A percentile compares a stretch with the other conserved stretches of the same genome.
Conservation (phyloP, 2,329 filamentous ascomycete species). For the Neofusicoccum cordaticola region DNA sequence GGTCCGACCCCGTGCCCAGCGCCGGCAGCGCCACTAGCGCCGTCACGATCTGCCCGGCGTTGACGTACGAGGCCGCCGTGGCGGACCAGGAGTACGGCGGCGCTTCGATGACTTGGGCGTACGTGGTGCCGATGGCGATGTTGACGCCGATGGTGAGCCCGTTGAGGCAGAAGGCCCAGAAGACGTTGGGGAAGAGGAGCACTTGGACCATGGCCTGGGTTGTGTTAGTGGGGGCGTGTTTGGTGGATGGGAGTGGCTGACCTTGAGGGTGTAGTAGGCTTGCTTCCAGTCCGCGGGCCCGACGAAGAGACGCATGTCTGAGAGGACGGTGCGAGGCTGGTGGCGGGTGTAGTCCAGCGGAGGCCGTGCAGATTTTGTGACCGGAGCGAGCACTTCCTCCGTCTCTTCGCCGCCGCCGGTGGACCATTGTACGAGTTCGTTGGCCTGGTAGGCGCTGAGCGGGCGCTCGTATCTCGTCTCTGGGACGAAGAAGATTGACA, state of each 20-base stretch:
- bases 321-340: slow-evolving; percentile 35
- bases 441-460: slow-evolving; percentile 31
- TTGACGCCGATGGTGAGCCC: slow-evolving; percentile 42
- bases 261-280: slow-evolving; percentile 27
- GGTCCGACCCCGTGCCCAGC: slow-evolving; percentile 41
- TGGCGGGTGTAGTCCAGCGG: slow-evolving; percentile 39
- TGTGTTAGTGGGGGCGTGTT: not conserved
- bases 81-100: slow-evolving; percentile 40
- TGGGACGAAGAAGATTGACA: slow-evolving; percentile 41
- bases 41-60: slow-evolving; percentile 41
- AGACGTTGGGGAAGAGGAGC: slow-evolving; percentile 34
- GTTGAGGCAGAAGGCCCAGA: slow-evolving; percentile 43
- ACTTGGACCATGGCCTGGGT: slow-evolving; percentile 26
- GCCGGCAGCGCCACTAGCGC: slow-evolving; percentile 40
- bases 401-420: slow-evolving; percentile 27
- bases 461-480: slow-evolving; percentile 45
- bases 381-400: slow-evolving; percentile 10
- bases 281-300: slow-evolving; percentile 40
- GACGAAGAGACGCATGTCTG: slow-evolving; percentile 42
- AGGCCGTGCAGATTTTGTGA: slow-evolving; percentile 21
- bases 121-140: slow-evolving; percentile 45
- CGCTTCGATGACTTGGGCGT: slow-evolving; percentile 35
- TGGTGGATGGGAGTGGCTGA: not conserved
- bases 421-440: slow-evolving; percentile 20
- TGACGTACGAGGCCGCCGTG: slow-evolving; percentile 36